Percentiles rank a stretch among this genome's conserved stretches.
Conservation (phyloP, 139 green algal genomes). For the Coelastrella sp. region DNA sequence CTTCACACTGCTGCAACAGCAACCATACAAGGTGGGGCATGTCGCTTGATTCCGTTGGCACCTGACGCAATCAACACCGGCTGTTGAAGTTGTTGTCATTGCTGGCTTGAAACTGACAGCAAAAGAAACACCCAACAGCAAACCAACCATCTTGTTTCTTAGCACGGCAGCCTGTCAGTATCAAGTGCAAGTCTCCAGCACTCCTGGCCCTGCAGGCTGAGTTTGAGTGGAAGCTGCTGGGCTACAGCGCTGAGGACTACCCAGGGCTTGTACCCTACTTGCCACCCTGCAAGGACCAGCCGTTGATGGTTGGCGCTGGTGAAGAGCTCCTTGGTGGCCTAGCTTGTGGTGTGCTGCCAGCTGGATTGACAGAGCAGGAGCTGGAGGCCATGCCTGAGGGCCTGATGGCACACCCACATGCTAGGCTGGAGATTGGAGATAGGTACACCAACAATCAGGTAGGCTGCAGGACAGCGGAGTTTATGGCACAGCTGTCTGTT, state of each 20-base stretch:
- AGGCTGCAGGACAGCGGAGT: not conserved
- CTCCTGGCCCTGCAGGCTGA: constrained; percentile 29
- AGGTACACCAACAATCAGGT: constrained; percentile 31
- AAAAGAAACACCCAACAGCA: too few relatives aligned
- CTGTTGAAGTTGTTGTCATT: too few relatives aligned
- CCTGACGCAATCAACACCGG: too few relatives aligned
- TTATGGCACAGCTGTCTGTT: too few relatives aligned
- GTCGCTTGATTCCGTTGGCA: too few relatives aligned
- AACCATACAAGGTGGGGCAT: constrained; percentile 29
- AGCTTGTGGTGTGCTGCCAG: constrained; percentile 7
- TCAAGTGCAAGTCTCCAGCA: not conserved
- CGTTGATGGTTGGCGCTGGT: constrained; percentile 59
- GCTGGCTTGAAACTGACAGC: too few relatives aligned
- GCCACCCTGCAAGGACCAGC: constrained; percentile 66
- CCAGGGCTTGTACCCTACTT: constrained; percentile 69
- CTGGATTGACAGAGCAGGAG: not conserved
- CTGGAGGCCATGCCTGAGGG: constrained; percentile 1
- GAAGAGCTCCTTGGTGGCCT: constrained; percentile 42
- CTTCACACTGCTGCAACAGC: constrained; percentile 17
- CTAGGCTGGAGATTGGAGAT: not conserved
- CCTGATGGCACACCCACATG: not conserved
- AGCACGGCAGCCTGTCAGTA: not conserved
- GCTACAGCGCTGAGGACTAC: constrained; percentile 64
- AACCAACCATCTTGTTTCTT: too few relatives aligned
- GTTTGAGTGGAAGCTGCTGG: constrained; percentile 69